Conservation (phyloP, 345 rosid genomes). For the Citrus trifoliata region DNA sequence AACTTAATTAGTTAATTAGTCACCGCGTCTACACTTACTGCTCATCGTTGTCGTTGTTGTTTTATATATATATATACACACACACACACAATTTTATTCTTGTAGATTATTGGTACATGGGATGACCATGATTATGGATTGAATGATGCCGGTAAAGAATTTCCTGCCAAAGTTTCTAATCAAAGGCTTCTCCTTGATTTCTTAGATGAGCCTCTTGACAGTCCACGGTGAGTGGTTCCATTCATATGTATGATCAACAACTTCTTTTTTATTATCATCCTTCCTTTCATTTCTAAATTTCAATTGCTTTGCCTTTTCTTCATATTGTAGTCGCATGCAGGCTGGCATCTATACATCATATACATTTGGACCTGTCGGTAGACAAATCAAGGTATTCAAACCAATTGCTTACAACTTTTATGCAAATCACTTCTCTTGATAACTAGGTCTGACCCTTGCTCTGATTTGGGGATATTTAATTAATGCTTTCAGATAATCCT, state of each 20-base stretch:
- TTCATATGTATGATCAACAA: too few species aligned
- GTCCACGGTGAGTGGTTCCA: constrained; percentile 49
- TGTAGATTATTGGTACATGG: constrained; percentile 82
- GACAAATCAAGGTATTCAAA: constrained; percentile 60
- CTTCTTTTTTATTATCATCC: too few species aligned
- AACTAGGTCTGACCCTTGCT: not conserved
- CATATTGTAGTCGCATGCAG: constrained; percentile 58
- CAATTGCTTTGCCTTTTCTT: constrained; percentile 10
- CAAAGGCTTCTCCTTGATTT: constrained; percentile 84
- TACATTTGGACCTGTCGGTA: constrained; percentile 56
- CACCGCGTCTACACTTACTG: too few species aligned
- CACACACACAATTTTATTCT: not conserved
- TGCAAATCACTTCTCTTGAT: not conserved
- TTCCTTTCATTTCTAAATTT: not conserved
- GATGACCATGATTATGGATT: constrained; percentile 90
- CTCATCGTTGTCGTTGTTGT: too few species aligned
- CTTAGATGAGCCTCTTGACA: constrained; percentile 78
- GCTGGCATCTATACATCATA: constrained; percentile 84
- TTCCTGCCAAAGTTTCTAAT: constrained; percentile 51
- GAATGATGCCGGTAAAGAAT: constrained; percentile 88
- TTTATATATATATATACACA: too few species aligned
- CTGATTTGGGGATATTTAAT: not conserved
- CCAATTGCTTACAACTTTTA: not conserved
- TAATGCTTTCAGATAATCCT: constrained; percentile 55
- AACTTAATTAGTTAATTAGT: too few species aligned